Conservation (phyloP, 176 grass and related monocot genomes). For the Tillandsia leiboldiana region DNA sequence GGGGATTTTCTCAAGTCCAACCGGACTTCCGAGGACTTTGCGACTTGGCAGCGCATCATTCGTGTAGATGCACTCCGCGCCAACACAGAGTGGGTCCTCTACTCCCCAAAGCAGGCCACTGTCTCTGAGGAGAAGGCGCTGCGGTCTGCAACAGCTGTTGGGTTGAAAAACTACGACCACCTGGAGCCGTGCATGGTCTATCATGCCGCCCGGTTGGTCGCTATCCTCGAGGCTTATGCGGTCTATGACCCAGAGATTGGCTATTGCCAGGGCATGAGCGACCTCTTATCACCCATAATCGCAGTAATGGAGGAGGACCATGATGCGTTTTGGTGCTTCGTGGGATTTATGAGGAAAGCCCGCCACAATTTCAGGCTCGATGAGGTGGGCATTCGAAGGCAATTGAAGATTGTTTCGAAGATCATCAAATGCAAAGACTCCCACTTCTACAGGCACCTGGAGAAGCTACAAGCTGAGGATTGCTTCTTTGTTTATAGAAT, state of each 20-base stretch:
- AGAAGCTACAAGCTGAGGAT: slow-evolving; percentile 97
- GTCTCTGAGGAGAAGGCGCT: slow-evolving; percentile 51
- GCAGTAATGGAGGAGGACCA: slow-evolving; percentile 70
- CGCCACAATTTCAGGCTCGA: slow-evolving; percentile 94
- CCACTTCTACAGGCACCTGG: slow-evolving; percentile 67
- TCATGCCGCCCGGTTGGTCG: slow-evolving; percentile 67
- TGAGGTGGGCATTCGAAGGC: slow-evolving; percentile 73
- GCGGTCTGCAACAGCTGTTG: slow-evolving; percentile 38
- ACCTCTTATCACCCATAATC: slow-evolving; percentile 81
- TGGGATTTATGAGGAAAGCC: slow-evolving; percentile 91
- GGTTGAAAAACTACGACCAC: slow-evolving; percentile 66
- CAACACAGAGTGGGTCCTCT: slow-evolving; percentile 65
- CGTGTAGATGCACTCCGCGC: slow-evolving; percentile 79
- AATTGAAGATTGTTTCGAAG: slow-evolving; percentile 88
- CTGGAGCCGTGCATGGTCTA: slow-evolving; percentile 69
- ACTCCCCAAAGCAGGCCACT: slow-evolving; percentile 44
- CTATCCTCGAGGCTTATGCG: slow-evolving; percentile 73
- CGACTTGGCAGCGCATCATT: slow-evolving; percentile 89
- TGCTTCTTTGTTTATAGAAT: slow-evolving; percentile 99
- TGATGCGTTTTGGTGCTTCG: slow-evolving; percentile 97
- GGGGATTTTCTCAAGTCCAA: slow-evolving; percentile 42
- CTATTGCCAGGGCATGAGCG: slow-evolving; percentile 98
- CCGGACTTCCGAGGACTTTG: slow-evolving; percentile 57
- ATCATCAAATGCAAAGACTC: slow-evolving; percentile 93
- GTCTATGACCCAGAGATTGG: slow-evolving; percentile 79